These are phyloP conservation scores for Lachnellula hyalina DNA, from an alignment of 2,329 filamentous ascomycete species.

Conservation along the genomic window DNA sequence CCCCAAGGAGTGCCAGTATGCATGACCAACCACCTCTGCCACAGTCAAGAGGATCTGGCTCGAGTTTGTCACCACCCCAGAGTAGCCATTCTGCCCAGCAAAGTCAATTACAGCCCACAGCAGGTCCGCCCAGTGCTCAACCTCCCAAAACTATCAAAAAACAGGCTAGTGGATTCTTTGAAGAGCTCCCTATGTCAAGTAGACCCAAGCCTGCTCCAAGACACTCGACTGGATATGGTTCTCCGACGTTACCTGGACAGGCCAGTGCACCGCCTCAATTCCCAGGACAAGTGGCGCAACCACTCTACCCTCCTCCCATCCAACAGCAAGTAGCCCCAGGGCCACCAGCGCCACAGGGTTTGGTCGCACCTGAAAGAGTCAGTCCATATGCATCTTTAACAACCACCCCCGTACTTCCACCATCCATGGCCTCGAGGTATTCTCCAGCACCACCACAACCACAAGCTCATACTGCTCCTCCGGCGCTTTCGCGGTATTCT, in stretches of 20 bases:
- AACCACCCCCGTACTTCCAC: constrained; percentile 15
- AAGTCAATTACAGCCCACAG: constrained; percentile 7
- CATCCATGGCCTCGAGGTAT: constrained; percentile 46
- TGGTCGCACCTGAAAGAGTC: constrained; percentile 29
- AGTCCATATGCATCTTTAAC: constrained; percentile 30
- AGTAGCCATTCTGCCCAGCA: constrained; percentile 13
- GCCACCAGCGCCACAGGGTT: constrained; percentile 11
- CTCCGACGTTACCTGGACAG: constrained; percentile 10
- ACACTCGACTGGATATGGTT: constrained; percentile 31
- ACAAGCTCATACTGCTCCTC: constrained; percentile 37
- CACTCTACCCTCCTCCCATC: constrained; percentile 12
- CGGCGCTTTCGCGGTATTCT: constrained; percentile 31
- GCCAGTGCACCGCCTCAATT: constrained; percentile 9
- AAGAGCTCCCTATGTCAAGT: constrained; percentile 63
- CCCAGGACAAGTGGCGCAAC: constrained; percentile 12
- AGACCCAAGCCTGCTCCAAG: constrained; percentile 58
- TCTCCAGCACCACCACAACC: constrained; percentile 49
- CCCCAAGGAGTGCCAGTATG: constrained; percentile 29
- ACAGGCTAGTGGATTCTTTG: constrained; percentile 62
- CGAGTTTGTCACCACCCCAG: constrained; percentile 20
- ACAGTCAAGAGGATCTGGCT: constrained; percentile 11
- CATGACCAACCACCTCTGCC: constrained; percentile 17
- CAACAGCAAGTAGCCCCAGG: constrained; percentile 13
- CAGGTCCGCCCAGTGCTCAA: not conserved
- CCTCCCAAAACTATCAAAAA: constrained; percentile 14